Conservation (phyloP, 1,139 yeast genomes). For the Insectozyma bohioensis region DNA sequence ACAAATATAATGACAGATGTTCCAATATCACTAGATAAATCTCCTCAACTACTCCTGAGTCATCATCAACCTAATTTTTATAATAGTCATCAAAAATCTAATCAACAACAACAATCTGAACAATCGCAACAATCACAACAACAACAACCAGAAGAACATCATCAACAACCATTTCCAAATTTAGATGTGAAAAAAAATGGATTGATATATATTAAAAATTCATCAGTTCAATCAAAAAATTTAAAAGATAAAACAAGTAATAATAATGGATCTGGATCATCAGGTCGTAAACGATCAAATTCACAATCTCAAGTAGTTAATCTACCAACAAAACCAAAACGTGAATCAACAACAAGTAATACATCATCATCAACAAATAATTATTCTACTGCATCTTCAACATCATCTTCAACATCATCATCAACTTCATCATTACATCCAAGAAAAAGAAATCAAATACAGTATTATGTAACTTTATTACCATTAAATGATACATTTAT, state of each 20-base stretch:
- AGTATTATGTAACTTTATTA: slow-evolving; percentile 61
- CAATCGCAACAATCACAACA: slow-evolving; percentile 1
- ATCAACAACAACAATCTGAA: slow-evolving; percentile 8
- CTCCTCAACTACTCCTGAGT: too few species aligned
- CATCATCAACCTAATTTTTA: too few species aligned
- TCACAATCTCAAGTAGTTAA: slow-evolving; percentile 37
- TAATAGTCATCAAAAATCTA: slow-evolving; percentile 3
- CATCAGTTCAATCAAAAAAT: slow-evolving; percentile 4
- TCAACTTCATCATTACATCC: slow-evolving; percentile 18
- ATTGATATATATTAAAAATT: slow-evolving; percentile 10
- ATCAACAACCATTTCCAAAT: slow-evolving; percentile 13
- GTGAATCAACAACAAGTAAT: slow-evolving; percentile 4
- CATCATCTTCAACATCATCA: slow-evolving; percentile 7
- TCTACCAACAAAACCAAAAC: slow-evolving; percentile 13
- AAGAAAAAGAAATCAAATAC: slow-evolving; percentile 32
- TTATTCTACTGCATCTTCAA: slow-evolving; percentile 9
- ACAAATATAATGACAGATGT: slow-evolving; percentile 12
- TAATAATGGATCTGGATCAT: slow-evolving; percentile 2
- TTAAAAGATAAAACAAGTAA: slow-evolving; percentile 1
- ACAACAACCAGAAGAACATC: too few species aligned
- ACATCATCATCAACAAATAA: too few species aligned
- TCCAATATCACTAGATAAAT: slow-evolving; percentile 9
- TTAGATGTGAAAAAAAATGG: slow-evolving; percentile 12
- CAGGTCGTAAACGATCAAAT: slow-evolving; percentile 35
- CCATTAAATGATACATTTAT: slow-evolving; percentile 84